Evolutionary conservation across 2,329 filamentous ascomycete genomes (phyloP).

Genomic region (Fusarium concolor): DNA sequence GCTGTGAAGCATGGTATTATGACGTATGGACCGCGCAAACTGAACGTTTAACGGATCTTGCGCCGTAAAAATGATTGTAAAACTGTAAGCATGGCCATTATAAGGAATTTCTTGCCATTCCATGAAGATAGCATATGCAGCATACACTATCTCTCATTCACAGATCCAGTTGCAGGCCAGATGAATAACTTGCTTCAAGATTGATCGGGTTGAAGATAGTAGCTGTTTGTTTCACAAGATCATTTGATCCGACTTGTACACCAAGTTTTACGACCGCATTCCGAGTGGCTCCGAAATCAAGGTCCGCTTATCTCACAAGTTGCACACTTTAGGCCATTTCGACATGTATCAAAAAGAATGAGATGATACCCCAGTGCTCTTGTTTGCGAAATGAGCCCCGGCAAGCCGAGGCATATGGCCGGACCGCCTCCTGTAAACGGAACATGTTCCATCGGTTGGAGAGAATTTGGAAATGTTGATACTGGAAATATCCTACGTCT

Average conservation of each 20-base stretch:
- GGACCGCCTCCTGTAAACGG: not conserved
- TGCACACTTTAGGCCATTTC: not conserved
- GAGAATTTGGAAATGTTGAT: constrained; percentile 60
- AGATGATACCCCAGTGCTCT: constrained; percentile 77
- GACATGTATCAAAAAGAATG: constrained; percentile 66
- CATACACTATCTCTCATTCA: no score
- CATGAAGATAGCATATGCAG: no score
- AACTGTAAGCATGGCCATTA: no score
- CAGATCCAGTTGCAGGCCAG: no score
- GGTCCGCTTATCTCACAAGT: no score
- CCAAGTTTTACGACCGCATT: not conserved
- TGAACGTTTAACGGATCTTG: not conserved
- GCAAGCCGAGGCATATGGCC: not conserved
- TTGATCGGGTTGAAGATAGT: no score
- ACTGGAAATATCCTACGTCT: not conserved
- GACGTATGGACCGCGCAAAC: not conserved
- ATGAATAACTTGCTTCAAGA: no score
- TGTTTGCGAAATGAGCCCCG: constrained; percentile 67
- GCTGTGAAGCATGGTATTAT: not conserved
- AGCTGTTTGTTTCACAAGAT: no score
- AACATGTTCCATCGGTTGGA: constrained; percentile 69
- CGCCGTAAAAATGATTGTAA: not conserved
- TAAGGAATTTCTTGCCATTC: no score
- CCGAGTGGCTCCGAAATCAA: no score
- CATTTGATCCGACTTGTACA: no score